Base-by-base conservation (phyloP, 2,329 filamentous ascomycete species). In the Leptographium flavum region DNA sequence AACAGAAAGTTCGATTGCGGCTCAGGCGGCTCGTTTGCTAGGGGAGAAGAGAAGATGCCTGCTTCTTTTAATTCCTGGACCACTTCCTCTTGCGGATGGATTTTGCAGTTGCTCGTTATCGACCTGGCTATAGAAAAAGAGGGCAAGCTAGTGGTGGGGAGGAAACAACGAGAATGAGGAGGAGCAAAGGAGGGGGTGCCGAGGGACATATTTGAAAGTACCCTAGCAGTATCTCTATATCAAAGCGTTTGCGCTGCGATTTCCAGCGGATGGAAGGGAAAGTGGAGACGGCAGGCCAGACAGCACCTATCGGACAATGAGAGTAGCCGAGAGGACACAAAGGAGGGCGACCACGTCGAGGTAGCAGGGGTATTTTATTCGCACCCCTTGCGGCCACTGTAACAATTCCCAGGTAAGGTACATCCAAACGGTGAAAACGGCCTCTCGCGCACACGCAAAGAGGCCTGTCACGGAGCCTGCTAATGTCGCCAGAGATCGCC, bases 131-230 rank as follows among this genome's bases (percentile, higher is more conserved):
- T 43, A 3, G 33, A 36, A 43, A 42, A 42, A 36, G 23, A 36
- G 9, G 27, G 21, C 10, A 30, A 44, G 33, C 35, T 38, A 44
- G 27, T 31, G 39, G 42, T 31, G 35, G 42, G 33, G 42, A 44
- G 42, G 39, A 43, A 43, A 9, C 17, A 13, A 38, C 33, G 30
- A 30, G 37, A 27, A 39, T 23, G 27, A 30, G 32, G 27, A 9
- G 22, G 9, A 35, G 31, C 41, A 30, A 45, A 27, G 22, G 43
- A 45, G 43, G 43, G n/a, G 43, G 43, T 45, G 43, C n/a, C 6
- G 8, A 9, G 43, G 13, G 31, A 45, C 37, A 1, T 3, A 3
- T 21, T 5, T 10, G 5, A 1, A 17, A 21, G 35, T 45, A 41
- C 17, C 30, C 6, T 15, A 9, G 6, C 27, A 22, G 43, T 45